Evolutionary conservation across 2,329 filamentous ascomycete genomes (phyloP).

Genomic region (Exutisphaerella laricina): DNA sequence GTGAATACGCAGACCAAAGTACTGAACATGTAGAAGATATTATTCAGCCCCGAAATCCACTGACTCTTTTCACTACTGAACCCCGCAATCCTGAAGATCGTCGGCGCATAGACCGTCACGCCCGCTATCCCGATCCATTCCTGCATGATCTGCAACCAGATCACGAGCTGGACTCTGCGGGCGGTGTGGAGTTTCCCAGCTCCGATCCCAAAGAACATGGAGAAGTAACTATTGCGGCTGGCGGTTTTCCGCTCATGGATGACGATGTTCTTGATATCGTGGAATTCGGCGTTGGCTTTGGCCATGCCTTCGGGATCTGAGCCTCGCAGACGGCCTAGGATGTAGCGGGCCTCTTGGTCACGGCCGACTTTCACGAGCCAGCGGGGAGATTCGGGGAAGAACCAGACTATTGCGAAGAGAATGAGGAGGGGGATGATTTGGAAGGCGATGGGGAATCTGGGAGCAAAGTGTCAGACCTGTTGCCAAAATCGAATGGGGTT

Average conservation of each 20-base stretch:
- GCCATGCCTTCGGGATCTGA: slow-evolving; percentile 33
- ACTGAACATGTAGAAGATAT: slow-evolving; percentile 33
- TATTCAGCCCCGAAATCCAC: slow-evolving; percentile 40
- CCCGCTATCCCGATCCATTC: slow-evolving; percentile 33
- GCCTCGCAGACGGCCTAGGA: slow-evolving; percentile 59
- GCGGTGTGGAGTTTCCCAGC: slow-evolving; percentile 33
- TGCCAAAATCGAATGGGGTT: too few relatives aligned
- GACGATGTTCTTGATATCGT: slow-evolving; percentile 61
- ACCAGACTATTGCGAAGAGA: slow-evolving; percentile 47
- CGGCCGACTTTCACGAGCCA: slow-evolving; percentile 63
- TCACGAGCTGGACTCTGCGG: slow-evolving; percentile 35
- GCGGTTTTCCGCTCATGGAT: slow-evolving; percentile 49
- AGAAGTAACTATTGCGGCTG: slow-evolving; percentile 28
- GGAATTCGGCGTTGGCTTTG: slow-evolving; percentile 58
- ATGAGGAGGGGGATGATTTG: slow-evolving; percentile 57
- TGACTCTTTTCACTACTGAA: slow-evolving; percentile 34
- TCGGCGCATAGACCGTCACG: slow-evolving; percentile 35
- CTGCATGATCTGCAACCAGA: slow-evolving; percentile 39
- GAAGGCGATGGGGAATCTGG: slow-evolving; percentile 60
- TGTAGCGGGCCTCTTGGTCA: slow-evolving; percentile 61
- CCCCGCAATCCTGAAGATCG: slow-evolving; percentile 33
- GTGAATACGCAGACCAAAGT: slow-evolving; percentile 36
- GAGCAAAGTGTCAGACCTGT: slow-evolving; percentile 48
- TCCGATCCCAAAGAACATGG: slow-evolving; percentile 32
- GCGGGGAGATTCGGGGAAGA: slow-evolving; percentile 63